These are phyloP conservation scores for Globisporangium takayamanum DNA, from an alignment of 352 stramenopile species.

Conservation along the genomic window DNA sequence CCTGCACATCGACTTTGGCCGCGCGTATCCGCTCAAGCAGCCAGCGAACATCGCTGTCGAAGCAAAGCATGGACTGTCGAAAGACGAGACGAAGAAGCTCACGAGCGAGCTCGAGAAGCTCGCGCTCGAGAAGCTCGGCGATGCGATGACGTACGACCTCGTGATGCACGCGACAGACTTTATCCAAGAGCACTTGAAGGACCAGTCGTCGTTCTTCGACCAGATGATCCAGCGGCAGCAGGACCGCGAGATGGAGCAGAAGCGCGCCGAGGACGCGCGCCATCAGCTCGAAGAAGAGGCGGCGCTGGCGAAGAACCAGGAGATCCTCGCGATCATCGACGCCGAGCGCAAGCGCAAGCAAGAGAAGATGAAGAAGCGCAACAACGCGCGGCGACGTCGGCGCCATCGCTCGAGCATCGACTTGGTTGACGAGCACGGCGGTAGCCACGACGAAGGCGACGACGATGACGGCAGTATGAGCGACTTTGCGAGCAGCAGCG, in stretches of 20 bases:
- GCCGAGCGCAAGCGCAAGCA: constrained; percentile 61
- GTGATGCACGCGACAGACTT: constrained; percentile 79
- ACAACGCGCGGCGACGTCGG: constrained; percentile 24
- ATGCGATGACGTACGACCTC: constrained; percentile 79
- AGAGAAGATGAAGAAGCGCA: constrained; percentile 54
- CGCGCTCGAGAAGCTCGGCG: constrained; percentile 58
- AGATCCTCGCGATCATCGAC: constrained; percentile 76
- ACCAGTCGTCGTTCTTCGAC: constrained; percentile 84
- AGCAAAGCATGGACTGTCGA: constrained; percentile 57
- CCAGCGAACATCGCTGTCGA: constrained; percentile 68
- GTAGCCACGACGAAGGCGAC: constrained; percentile 10
- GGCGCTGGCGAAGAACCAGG: constrained; percentile 55
- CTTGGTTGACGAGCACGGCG: constrained; percentile 22
- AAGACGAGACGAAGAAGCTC: constrained; percentile 57
- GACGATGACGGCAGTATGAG: constrained; percentile 21
- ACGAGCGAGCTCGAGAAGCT: constrained; percentile 45
- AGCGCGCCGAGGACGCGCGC: constrained; percentile 48
- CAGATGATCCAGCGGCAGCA: constrained; percentile 85
- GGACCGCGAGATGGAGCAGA: constrained; percentile 48
- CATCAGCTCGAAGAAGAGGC: constrained; percentile 55
- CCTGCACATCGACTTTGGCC: constrained; percentile 68
- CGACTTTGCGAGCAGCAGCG: constrained; percentile 26
- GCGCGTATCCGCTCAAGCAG: constrained; percentile 58
- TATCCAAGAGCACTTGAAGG: constrained; percentile 73
- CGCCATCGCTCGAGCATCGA: constrained; percentile 60